phyloP scores from a whole-genome alignment of 163 green algal species.

The Scenedesmus sp. region DNA sequence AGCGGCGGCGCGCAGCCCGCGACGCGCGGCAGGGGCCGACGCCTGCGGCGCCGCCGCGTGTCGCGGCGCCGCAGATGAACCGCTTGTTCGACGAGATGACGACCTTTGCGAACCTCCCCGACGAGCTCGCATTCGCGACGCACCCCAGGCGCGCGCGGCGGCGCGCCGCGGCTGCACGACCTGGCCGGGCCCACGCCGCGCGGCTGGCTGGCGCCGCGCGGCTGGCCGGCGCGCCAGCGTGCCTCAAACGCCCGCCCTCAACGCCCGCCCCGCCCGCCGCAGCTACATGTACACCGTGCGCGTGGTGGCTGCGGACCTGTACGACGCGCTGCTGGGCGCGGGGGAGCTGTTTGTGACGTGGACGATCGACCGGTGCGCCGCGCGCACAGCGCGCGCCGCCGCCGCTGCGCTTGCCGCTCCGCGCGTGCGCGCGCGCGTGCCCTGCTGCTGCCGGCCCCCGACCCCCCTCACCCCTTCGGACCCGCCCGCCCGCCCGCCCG shows the following conservation, averaged over 20 bases:
- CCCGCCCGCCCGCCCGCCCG: too few relatives aligned
- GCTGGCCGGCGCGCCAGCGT: too few relatives aligned
- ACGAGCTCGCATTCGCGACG: not conserved
- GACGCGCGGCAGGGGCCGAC: too few relatives aligned
- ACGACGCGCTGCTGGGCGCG: not conserved
- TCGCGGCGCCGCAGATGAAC: not conserved
- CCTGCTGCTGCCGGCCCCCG: not conserved
- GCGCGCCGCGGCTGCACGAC: not conserved
- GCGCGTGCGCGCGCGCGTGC: too few relatives aligned
- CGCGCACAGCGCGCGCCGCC: too few relatives aligned
- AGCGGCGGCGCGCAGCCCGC: too few relatives aligned
- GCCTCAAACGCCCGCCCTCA: too few relatives aligned
- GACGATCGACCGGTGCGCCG: not conserved
- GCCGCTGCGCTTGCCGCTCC: too few relatives aligned
- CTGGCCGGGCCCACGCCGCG: too few relatives aligned
- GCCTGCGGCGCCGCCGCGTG: too few relatives aligned
- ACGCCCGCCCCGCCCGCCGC: not conserved
- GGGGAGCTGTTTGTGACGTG: conserved; percentile 9
- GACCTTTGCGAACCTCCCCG: conserved; percentile 24
- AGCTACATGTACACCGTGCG: not conserved
- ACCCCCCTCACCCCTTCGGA: not conserved
- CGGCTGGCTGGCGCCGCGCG: too few relatives aligned
- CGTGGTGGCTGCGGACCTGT: not conserved
- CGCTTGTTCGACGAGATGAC: conserved; percentile 17
- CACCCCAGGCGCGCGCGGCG: not conserved